Evolutionary conservation across 768 basidiomycete species (phyloP).

Genomic region (Leccinum longicurvipes): DNA sequence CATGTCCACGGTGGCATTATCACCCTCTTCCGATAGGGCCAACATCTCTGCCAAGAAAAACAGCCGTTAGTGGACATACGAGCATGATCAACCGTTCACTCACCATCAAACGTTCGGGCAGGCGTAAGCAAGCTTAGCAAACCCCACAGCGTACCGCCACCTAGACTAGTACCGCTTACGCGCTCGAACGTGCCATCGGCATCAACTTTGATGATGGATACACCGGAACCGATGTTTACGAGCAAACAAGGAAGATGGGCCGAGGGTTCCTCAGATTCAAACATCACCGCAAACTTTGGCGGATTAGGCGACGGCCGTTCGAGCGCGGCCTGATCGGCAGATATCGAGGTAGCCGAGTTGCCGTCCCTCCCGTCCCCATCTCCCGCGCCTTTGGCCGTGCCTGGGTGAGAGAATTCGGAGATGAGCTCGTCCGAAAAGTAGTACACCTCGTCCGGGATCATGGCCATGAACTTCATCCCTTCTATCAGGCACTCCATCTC

Average conservation of each 20-base stretch:
- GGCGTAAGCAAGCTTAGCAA: slow-evolving; percentile 92
- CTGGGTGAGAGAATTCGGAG: slow-evolving; percentile 50
- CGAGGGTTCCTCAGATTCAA: slow-evolving; percentile 72
- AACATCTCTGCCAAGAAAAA: slow-evolving; percentile 77
- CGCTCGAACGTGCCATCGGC: slow-evolving; percentile 95
- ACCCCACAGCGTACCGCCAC: slow-evolving; percentile 98
- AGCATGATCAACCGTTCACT: slow-evolving; percentile 31
- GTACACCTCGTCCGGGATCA: slow-evolving; percentile 96
- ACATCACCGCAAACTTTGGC: slow-evolving; percentile 84
- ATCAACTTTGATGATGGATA: slow-evolving; percentile 96
- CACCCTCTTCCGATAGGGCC: slow-evolving; percentile 86
- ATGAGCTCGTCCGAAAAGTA: slow-evolving; percentile 98
- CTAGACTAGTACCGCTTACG: slow-evolving; percentile 94
- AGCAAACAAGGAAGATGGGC: slow-evolving; percentile 93
- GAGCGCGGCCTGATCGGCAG: slow-evolving; percentile 33
- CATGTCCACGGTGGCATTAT: slow-evolving; percentile 96
- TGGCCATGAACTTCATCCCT: slow-evolving; percentile 92
- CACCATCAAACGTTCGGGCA: slow-evolving; percentile 93
- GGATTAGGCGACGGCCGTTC: slow-evolving; percentile 90
- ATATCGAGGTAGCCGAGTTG: slow-evolving; percentile 6
- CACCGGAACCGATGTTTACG: slow-evolving; percentile 97
- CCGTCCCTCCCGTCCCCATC: slow-evolving; percentile 4
- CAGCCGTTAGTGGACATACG: background rate
- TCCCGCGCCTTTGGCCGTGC: slow-evolving; percentile 8
- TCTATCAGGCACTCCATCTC: slow-evolving; percentile 99